Evolutionary conservation across 805 yeast genomes (phyloP), one percentile per base, ranked within the genome.

Genomic region (Yarrowia keelungensis): DNA sequence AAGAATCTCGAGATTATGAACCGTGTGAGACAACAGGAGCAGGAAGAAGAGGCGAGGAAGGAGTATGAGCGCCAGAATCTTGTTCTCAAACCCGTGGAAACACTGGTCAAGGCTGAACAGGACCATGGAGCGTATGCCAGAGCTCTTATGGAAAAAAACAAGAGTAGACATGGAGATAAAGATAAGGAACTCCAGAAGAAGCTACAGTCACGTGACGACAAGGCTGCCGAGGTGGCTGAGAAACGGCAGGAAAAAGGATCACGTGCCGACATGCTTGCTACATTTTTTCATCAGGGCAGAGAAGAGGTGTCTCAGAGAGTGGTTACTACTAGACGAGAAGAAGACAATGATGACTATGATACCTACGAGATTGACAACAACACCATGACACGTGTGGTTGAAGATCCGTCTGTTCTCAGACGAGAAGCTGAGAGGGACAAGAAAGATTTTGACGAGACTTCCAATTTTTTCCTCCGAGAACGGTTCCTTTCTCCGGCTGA

Each of bases 401-500:
- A 59, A 35, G 51, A 42, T 14, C 50, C 51, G 2, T 42, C 12
- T 5, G 65, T 42, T 12, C 14, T 43, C 3, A 11, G 65, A 45
- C n/a, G 46, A 12, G 65, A 59, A 14, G 65, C 51, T 4, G 65
- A 45, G 7, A 2, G 12, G 16, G 3, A 35, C 2, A 59, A 35
- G 5, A 35, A 12, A 9, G 65, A 59, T 8, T 16, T 43, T 7
- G 36, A 42, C 9, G 35, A 35, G 14, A 43, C 42, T 15, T 19
- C 65, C 2, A 11, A 22, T 1, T 45, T 59, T 9, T 43, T 35
- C 8, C 16, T 59, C 5, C 32, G 65, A 14, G 51, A 42, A 8
- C 65, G 65, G 35, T 59, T 59, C 9, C 22, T 59, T 35, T 5
- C 51, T 1, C 41, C 19, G 5, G 12, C 8, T 3, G 65, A 59